Conservation (phyloP, 139 green algal genomes). For the Chlamydomonas applanata region DNA sequence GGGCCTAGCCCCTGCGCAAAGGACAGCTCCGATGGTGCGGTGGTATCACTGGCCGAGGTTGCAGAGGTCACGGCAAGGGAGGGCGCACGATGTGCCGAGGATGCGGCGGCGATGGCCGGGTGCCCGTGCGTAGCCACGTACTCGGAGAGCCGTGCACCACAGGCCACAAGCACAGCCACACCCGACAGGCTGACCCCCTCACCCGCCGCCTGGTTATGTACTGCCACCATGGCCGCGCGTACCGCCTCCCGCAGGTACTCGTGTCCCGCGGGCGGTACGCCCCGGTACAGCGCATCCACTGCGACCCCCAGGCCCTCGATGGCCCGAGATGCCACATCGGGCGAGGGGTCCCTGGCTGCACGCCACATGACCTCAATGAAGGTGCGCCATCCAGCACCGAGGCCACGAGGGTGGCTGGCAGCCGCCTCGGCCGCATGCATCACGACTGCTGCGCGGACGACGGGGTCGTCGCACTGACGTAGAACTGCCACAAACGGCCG, state of each 20-base stretch:
- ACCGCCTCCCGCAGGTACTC: conserved; percentile 20
- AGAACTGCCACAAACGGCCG: conserved; percentile 87
- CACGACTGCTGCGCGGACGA: neutral
- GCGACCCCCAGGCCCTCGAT: conserved; percentile 20
- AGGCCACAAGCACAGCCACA: conserved; percentile 1
- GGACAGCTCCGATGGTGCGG: too few relatives aligned
- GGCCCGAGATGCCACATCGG: conserved; percentile 34
- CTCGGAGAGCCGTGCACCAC: neutral
- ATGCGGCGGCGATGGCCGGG: conserved; percentile 7
- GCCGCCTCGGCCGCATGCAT: neutral
- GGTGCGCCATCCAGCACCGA: conserved; percentile 68
- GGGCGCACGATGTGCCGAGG: conserved; percentile 4
- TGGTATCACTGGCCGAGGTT: too few relatives aligned
- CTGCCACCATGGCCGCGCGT: neutral
- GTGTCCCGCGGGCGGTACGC: neutral
- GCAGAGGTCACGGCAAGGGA: too few relatives aligned
- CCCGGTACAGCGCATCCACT: conserved; percentile 57
- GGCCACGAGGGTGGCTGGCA: neutral
- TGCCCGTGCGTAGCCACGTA: neutral
- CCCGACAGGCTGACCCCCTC: conserved; percentile 9
- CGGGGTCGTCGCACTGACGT: conserved; percentile 56
- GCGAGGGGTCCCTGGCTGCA: conserved; percentile 50
- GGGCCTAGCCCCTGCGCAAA: too few relatives aligned
- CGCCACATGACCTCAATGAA: conserved; percentile 54
- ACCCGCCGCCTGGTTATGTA: neutral